Evolutionary conservation across 2,329 filamentous ascomycete species (phyloP).

Genomic region (Xylariaceae sp.): DNA sequence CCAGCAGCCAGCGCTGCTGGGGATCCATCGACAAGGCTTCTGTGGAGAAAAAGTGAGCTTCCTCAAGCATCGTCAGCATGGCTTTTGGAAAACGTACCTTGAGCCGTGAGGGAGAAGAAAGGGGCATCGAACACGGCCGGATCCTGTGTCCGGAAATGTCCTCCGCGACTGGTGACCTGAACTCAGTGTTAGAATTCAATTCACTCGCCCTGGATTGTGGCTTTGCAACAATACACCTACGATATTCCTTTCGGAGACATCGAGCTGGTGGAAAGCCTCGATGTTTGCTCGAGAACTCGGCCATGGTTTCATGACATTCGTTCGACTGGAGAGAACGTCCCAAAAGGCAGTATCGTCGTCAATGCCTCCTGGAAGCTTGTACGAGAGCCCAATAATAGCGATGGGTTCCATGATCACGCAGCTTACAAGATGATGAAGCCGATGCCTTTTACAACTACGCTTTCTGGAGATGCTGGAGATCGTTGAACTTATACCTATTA

Average conservation of each 20-base stretch:
- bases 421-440: background rate
- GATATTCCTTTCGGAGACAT: constrained; percentile 10
- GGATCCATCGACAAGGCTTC: constrained; percentile 36
- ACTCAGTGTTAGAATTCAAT: constrained; percentile 20
- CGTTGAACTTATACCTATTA: too few species aligned
- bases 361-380: constrained; percentile 34
- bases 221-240: constrained; percentile 1
- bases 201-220: background rate
- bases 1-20: constrained; percentile 31
- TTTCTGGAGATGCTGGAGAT: too few species aligned
- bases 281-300: constrained; percentile 29
- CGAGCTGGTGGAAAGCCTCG: constrained; percentile 21
- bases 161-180: constrained; percentile 18
- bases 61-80: too few species aligned
- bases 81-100: too few species aligned
- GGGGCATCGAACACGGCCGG: constrained; percentile 33
- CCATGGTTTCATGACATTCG: constrained; percentile 30
- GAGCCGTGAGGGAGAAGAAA: constrained; percentile 34
- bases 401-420: constrained; percentile 10
- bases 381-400: constrained; percentile 34
- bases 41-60: constrained; percentile 35
- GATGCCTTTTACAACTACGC: too few species aligned
- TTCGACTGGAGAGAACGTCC: constrained; percentile 28
- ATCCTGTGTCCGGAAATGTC: constrained; percentile 33
- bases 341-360: constrained; percentile 31